phyloP scores from a whole-genome alignment of 805 yeast species.

The Wilhelminamyces savonicus region DNA sequence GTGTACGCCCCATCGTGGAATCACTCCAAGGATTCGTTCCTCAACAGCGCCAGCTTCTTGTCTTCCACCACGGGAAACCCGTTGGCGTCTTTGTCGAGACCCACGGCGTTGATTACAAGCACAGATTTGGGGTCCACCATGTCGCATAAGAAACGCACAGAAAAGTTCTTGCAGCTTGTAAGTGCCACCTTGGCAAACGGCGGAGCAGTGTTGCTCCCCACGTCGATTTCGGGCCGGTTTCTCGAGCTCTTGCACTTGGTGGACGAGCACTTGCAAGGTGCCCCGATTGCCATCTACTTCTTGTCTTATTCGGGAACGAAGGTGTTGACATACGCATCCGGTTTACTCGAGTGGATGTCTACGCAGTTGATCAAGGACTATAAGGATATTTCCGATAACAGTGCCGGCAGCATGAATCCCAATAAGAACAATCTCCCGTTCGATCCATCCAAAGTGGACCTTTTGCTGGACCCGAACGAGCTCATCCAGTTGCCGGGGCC shows the following conservation, averaged over 20 bases:
- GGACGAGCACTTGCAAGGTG: constrained; percentile 57
- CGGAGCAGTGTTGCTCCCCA: constrained; percentile 79
- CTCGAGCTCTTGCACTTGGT: constrained; percentile 70
- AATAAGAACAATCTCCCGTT: constrained; percentile 72
- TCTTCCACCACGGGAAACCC: constrained; percentile 51
- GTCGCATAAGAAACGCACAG: constrained; percentile 58
- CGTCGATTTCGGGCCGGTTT: constrained; percentile 73
- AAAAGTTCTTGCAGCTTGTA: constrained; percentile 55
- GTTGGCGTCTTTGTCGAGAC: constrained; percentile 59
- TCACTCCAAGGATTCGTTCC: constrained; percentile 81
- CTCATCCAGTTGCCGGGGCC: constrained; percentile 55
- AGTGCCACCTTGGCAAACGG: constrained; percentile 65
- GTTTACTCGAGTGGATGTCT: constrained; percentile 95
- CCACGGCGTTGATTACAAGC: constrained; percentile 77
- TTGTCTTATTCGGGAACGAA: constrained; percentile 78
- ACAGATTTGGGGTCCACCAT: constrained; percentile 59
- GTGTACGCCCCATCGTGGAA: constrained; percentile 92
- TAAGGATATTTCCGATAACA: constrained; percentile 42
- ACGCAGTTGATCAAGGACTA: constrained; percentile 78
- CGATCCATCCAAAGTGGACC: constrained; percentile 58
- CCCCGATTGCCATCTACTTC: constrained; percentile 65
- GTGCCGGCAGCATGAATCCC: constrained; percentile 22
- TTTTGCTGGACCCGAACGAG: constrained; percentile 50
- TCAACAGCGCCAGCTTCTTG: constrained; percentile 63
- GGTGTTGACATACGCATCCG: constrained; percentile 71